Evolutionary conservation across 2,329 filamentous ascomycete genomes (phyloP), one percentile per base, ranked within the genome.

Genomic region (Rhynchosporium graminicola): DNA sequence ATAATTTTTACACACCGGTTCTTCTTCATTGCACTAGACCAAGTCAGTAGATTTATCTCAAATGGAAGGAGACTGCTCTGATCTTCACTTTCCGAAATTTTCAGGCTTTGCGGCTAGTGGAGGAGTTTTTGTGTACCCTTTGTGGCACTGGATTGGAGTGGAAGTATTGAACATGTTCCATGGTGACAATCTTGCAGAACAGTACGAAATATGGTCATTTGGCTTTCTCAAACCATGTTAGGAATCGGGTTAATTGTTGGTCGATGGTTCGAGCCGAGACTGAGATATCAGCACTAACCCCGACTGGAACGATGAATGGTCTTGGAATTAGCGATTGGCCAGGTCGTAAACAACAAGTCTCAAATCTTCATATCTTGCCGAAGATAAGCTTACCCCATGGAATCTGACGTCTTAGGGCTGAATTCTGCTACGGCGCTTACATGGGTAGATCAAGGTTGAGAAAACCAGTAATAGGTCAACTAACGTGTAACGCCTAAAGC

Each of bases 81-180:
- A 66, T 62, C 57, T 68, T 68, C 20, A 68, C 66, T 62, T 64
- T 67, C 45, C 66, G 60, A n/a, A 33, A 29, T 43, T 63, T 68
- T 40, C 66, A 68, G 3, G 64, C 58, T 48, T 33, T 61, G 50
- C 66, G 67, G 0, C 66, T 65, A 29, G 29, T 57, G 3, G n/a
- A 59, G 3, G 65, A 67, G 36, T 67, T 68, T 36, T 65, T 68
- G 28, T 68, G 66, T 13, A 33, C 28, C 51, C 61, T 57, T 12
- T 61, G 50, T 15, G 61, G 59, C 15, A 65, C 46, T 9, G 65
- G 63, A 33, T 64, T 62, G n/a, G 59, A 62, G 50, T 63, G 59
- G 2, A 48, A 31, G 47, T 61, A 64, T 50, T 59, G 62, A 38
- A 31, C 31, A 2, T 51, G 31, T n/a, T 51, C 33, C 36, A 51